phyloP scores from a whole-genome alignment of 495 filamentous ascomycete genomes.

The Diplogelasinospora grovesii region DNA sequence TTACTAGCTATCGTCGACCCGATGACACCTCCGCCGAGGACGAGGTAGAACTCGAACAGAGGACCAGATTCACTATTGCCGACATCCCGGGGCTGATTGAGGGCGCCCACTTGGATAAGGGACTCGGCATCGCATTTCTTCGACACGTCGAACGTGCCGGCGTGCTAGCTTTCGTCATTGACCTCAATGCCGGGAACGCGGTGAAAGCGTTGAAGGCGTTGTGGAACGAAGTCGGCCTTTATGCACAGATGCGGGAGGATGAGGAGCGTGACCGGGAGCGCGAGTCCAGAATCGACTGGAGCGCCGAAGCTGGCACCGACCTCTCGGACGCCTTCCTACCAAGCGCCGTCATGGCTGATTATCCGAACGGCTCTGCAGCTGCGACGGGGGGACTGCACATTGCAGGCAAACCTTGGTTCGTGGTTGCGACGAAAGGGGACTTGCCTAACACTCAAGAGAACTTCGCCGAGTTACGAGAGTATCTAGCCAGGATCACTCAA shows the following conservation, averaged over 20 bases:
- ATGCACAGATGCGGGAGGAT: constrained; percentile 64
- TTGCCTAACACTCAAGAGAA: constrained; percentile 70
- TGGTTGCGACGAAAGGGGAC: constrained; percentile 93
- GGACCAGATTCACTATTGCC: constrained; percentile 83
- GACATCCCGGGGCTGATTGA: constrained; percentile 92
- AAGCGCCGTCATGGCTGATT: constrained; percentile 29
- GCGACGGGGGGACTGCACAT: constrained; percentile 50
- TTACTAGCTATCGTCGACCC: constrained; percentile 25
- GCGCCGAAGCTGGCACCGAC: constrained; percentile 22
- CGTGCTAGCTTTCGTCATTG: constrained; percentile 88
- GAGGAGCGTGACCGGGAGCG: constrained; percentile 50
- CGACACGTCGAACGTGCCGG: constrained; percentile 91
- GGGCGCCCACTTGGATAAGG: constrained; percentile 86
- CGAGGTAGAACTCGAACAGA: constrained; percentile 31
- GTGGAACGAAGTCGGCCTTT: constrained; percentile 84
- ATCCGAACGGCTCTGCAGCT: constrained; percentile 18
- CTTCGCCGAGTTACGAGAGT: constrained; percentile 60
- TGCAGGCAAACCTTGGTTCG: constrained; percentile 90
- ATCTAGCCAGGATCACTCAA: constrained; percentile 54
- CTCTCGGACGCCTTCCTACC: constrained; percentile 16
- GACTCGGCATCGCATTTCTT: constrained; percentile 84
- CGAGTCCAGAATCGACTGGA: constrained; percentile 35
- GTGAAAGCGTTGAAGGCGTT: constrained; percentile 68
- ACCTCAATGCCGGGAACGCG: constrained; percentile 74
- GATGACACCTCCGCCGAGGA: constrained; percentile 20